phyloP scores from a whole-genome alignment of 2,329 filamentous ascomycete species.

The Coniosporium tulheliwenetii region DNA sequence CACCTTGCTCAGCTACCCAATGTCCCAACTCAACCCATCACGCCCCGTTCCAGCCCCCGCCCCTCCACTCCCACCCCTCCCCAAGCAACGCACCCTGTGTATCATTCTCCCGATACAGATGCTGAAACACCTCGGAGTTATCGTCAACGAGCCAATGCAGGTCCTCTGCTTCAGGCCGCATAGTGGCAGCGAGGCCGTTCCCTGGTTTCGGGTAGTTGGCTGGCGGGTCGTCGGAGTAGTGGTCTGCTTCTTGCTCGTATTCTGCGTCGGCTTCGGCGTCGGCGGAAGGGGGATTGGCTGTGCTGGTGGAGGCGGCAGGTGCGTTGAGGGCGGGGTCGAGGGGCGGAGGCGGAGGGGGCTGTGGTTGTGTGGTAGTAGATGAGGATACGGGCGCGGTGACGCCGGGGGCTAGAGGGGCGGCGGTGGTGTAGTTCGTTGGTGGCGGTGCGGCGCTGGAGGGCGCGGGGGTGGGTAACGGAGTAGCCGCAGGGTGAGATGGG shows the following conservation, averaged over 20 bases:
- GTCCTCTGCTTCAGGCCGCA: constrained; percentile 42
- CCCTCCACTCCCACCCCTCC: too few species aligned
- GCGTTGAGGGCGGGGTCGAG: constrained; percentile 1
- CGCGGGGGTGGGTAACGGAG: constrained; percentile 7
- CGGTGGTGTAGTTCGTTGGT: constrained; percentile 6
- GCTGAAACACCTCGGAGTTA: constrained; percentile 41
- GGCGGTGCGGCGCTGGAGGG: constrained; percentile 2
- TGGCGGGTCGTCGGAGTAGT: constrained; percentile 35
- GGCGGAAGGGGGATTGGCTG: constrained; percentile 2
- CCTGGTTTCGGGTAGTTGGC: constrained; percentile 48
- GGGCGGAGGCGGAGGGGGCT: constrained; percentile 5
- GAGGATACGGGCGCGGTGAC: constrained; percentile 1
- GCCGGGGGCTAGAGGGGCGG: constrained; percentile 3
- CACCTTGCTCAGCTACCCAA: too few species aligned
- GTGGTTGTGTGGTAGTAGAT: constrained; percentile 2
- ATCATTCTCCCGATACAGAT: constrained; percentile 10
- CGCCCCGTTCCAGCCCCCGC: too few species aligned
- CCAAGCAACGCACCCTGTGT: too few species aligned
- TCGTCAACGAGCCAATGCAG: constrained; percentile 47
- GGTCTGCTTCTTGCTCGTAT: constrained; percentile 33
- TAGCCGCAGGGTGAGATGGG: constrained; percentile 1
- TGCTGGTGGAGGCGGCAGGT: constrained; percentile 2
- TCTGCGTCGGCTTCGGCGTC: constrained; percentile 12
- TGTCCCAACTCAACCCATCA: too few species aligned
- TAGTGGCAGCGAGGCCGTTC: constrained; percentile 37